Evolutionary conservation across 352 stramenopile genomes (phyloP).

Genomic region (Globisporangium solare): DNA sequence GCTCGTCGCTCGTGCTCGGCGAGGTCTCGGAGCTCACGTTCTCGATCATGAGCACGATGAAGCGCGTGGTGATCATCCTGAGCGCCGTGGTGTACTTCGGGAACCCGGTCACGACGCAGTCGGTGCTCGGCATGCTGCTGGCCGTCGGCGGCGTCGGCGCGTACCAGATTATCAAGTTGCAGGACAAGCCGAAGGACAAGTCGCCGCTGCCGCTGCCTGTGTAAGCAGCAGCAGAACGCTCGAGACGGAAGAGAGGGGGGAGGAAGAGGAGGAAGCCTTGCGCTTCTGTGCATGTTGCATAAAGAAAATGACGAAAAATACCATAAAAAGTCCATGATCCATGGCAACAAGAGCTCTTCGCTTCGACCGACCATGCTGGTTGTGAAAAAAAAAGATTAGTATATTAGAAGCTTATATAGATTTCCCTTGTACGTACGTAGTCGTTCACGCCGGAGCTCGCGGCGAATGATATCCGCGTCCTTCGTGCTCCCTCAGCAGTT

Average conservation of each 20-base stretch:
- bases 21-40: slow-evolving; percentile 86
- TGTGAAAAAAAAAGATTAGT: slow-evolving; percentile 4
- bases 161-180: slow-evolving; percentile 80
- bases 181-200: slow-evolving; percentile 33
- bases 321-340: no score
- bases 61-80: slow-evolving; percentile 84
- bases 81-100: slow-evolving; percentile 85
- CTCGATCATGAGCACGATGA: slow-evolving; percentile 90
- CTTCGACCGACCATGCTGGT: not conserved
- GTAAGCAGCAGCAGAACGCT: not conserved
- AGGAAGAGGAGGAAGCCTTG: no score
- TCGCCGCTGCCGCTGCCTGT: slow-evolving; percentile 9
- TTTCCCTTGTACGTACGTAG: slow-evolving; percentile 3
- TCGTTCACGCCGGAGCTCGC: no score
- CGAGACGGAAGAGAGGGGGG: no score
- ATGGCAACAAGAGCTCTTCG: no score
- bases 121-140: slow-evolving; percentile 65
- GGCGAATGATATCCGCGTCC: no score
- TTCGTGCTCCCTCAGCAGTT: not conserved
- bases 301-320: no score
- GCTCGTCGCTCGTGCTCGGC: slow-evolving; percentile 75
- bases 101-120: slow-evolving; percentile 69
- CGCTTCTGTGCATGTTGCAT: no score
- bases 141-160: slow-evolving; percentile 64
- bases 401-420: slow-evolving; percentile 22